phyloP scores from a whole-genome alignment of 1,284 basidiomycete genomes.

The Ustilago curta region DNA sequence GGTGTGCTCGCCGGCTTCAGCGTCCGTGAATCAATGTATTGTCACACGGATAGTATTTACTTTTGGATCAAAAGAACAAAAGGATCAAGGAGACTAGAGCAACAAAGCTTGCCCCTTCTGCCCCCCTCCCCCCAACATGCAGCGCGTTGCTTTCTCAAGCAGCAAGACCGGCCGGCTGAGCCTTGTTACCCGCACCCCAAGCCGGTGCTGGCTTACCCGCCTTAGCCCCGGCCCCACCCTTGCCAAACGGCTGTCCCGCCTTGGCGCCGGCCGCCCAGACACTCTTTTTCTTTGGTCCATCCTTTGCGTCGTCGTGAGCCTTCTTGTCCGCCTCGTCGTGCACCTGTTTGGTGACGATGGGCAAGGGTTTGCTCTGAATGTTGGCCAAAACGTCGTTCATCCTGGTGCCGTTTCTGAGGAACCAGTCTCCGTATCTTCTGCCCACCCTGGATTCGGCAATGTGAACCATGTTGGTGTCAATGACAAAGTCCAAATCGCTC shows the following conservation, averaged over 20 bases:
- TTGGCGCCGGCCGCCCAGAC: constrained; percentile 14
- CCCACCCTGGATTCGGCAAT: constrained; percentile 94
- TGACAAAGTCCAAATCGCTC: constrained; percentile 93
- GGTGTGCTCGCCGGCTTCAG: no score
- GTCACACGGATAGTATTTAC: no score
- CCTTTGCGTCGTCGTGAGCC: neutral
- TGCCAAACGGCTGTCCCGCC: neutral
- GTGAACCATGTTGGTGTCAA: constrained; percentile 94
- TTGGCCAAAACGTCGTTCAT: constrained; percentile 61
- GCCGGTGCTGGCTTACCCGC: neutral
- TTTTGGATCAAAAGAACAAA: neutral
- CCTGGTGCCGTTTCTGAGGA: constrained; percentile 76
- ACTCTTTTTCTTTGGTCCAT: constrained; percentile 14
- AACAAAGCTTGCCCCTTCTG: no score
- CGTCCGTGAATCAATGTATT: no score
- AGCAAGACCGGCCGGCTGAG: no score
- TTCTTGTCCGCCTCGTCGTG: constrained; percentile 24
- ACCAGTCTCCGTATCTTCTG: constrained; percentile 92
- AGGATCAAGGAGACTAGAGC: no score
- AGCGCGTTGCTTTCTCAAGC: no score
- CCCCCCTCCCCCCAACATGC: no score
- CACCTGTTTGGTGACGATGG: constrained; percentile 46
- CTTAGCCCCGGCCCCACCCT: neutral
- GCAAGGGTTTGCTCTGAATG: constrained; percentile 59
- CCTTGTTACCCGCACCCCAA: neutral